These are phyloP conservation scores for Verticillium nubilum DNA, from an alignment of 2,329 filamentous ascomycete species.

Conservation along the genomic window DNA sequence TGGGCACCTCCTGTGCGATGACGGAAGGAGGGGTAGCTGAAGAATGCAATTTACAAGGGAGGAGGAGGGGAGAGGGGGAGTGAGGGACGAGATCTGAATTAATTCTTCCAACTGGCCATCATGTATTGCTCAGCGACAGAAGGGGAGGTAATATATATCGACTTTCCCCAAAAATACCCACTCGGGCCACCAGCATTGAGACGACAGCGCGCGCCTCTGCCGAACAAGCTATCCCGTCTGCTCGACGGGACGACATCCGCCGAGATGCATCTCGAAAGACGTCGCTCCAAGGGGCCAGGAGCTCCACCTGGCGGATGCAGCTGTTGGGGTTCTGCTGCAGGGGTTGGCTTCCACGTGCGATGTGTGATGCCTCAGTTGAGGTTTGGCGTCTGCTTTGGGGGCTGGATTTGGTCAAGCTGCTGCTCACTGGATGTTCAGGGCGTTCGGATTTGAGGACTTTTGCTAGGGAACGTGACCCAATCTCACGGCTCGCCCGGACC, in stretches of 20 bases:
- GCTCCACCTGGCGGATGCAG: background rate
- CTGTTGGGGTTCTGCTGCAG: background rate
- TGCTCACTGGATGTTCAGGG: background rate
- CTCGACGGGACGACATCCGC: slow-evolving; percentile 13
- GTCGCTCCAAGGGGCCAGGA: background rate
- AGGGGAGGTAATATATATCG: background rate
- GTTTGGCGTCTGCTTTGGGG: background rate
- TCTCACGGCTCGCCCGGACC: background rate
- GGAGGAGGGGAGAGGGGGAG: background rate
- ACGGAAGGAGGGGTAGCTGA: background rate
- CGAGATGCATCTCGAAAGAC: slow-evolving; percentile 18
- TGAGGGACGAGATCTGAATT: background rate
- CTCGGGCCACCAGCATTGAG: background rate
- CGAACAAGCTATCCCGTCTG: slow-evolving; percentile 2
- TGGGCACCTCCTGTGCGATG: background rate
- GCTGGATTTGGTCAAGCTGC: background rate
- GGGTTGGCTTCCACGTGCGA: background rate
- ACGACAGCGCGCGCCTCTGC: background rate
- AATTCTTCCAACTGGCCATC: background rate
- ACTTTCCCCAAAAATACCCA: background rate
- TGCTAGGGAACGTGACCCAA: background rate
- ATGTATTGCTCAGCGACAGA: background rate
- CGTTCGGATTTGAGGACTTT: background rate
- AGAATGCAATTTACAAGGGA: background rate
- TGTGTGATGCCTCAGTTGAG: background rate